Base-by-base conservation (phyloP, 1,284 basidiomycete species). In the Heterobasidion irregulare region DNA sequence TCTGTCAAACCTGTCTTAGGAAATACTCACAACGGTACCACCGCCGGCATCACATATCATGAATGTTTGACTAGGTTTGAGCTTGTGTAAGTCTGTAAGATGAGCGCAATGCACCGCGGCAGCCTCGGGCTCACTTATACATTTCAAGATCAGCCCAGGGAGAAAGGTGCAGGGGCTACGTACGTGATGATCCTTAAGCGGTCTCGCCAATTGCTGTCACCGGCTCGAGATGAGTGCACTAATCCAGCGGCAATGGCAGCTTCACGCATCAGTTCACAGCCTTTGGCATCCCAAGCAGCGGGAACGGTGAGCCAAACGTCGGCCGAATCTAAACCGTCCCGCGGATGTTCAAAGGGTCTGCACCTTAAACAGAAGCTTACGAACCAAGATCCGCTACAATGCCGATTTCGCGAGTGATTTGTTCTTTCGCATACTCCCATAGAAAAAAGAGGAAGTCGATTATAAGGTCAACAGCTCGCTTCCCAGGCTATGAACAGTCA, bases 71-170 rank as follows among this genome's bases (percentile, higher is more conserved):
- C 82, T 86, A 0, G 87, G 77, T 50, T 79, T 82, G 50, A 92
- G 72, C 62, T 83, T 83, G 68, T 91, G 86, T 6, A 92, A 72
- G 58, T 87, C 81, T 16, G 86, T 87, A 51, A 92, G 72, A 59
- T 85, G 80, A 2, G 85, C 88, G 59, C 89, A 92, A 58, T 92
- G 89, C 2, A 92, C 86, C 15, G 90, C 90, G 13, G 89, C 89
- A 1, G 90, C 89, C 68, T 92, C 90, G 15, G 89, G 87, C 63
- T 92, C 89, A 32, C 80, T 83, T 57, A 56, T 41, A 50, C 32
- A 19, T 48, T 16, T 50, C 61, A 48, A 62, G 51, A 12, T 32
- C 44, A 36, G 13, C 13, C 46, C 13, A 55, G 51, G 49, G 47
- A 57, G 53, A 50, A 36, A 15, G 55, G 48, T 38, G 43, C 8